Percentiles rank a stretch among this genome's conserved stretches.
Conservation (phyloP, 352 stramenopile species). For the Blastocystis sp. region DNA sequence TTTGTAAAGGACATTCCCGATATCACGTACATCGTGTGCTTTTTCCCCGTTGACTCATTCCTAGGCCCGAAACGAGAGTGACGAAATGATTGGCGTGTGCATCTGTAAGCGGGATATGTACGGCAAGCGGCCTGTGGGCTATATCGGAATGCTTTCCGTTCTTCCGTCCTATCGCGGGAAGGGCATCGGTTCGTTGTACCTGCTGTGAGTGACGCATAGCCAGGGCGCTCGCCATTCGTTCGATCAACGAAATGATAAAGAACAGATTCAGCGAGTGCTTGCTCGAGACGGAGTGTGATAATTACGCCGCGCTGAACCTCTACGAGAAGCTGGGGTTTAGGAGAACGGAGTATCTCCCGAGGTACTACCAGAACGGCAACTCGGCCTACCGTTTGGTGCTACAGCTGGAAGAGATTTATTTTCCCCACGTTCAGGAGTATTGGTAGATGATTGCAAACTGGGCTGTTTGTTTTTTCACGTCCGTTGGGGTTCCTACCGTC, state of each 20-base stretch:
- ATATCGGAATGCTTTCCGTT: constrained; percentile 60
- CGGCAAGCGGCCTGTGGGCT: neutral
- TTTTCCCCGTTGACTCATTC: neutral
- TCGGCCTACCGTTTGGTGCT: constrained; percentile 39
- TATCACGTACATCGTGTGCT: constrained; percentile 36
- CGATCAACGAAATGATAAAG: constrained; percentile 52
- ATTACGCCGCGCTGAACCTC: constrained; percentile 22
- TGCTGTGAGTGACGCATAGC: constrained; percentile 6
- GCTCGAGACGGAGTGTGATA: constrained; percentile 50
- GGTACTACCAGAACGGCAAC: constrained; percentile 63
- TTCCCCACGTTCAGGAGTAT: constrained; percentile 13
- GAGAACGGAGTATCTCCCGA: constrained; percentile 48
- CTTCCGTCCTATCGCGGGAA: constrained; percentile 38
- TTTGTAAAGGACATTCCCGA: constrained; percentile 23
- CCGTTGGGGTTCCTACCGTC: too few relatives aligned
- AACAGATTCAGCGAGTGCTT: constrained; percentile 19
- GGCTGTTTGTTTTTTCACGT: constrained; percentile 9
- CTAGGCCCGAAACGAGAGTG: constrained; percentile 43
- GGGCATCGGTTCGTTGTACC: constrained; percentile 38
- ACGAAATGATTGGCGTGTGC: constrained; percentile 53
- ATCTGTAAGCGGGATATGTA: constrained; percentile 53
- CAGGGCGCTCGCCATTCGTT: constrained; percentile 40
- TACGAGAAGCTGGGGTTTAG: constrained; percentile 45
- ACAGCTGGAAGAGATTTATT: constrained; percentile 54
- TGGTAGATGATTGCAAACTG: neutral